Conservation (phyloP, 2,329 filamentous ascomycete species). For the Sporothrix brasiliensis region DNA sequence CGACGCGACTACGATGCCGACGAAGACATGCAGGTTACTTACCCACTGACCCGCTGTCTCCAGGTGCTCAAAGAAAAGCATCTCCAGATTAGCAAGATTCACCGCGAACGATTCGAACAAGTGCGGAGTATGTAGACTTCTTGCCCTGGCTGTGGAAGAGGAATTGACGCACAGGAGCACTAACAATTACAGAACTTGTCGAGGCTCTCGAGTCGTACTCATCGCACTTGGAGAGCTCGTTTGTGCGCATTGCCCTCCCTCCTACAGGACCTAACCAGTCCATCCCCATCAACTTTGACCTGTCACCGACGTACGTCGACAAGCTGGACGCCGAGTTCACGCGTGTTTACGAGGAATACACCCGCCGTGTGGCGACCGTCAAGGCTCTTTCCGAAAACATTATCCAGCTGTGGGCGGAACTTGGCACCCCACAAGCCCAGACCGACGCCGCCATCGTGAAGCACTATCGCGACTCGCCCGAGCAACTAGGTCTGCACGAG, state of each 20-base stretch:
- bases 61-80: constrained; percentile 84
- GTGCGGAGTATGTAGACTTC: constrained; percentile 73
- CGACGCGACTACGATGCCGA: constrained; percentile 60
- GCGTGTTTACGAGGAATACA: constrained; percentile 95
- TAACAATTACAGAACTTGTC: constrained; percentile 69
- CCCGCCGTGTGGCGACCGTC: constrained; percentile 75
- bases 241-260: constrained; percentile 82
- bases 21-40: constrained; percentile 75
- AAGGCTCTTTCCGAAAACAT: constrained; percentile 78
- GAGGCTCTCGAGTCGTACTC: constrained; percentile 95
- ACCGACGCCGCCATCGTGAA: constrained; percentile 87
- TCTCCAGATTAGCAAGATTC: constrained; percentile 73
- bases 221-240: constrained; percentile 87
- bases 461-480: constrained; percentile 84
- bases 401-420: constrained; percentile 92
- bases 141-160: background rate
- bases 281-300: constrained; percentile 81
- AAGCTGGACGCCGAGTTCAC: constrained; percentile 89
- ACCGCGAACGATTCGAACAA: constrained; percentile 91
- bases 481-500: constrained; percentile 89
- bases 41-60: constrained; percentile 79
- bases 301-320: constrained; percentile 87
- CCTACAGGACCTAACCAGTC: constrained; percentile 76
- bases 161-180: background rate
- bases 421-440: constrained; percentile 91